A percentile compares a stretch with the other conserved stretches of the same genome.
Conservation (phyloP, 2,329 filamentous ascomycete genomes). For the Shiraia bambusicola region DNA sequence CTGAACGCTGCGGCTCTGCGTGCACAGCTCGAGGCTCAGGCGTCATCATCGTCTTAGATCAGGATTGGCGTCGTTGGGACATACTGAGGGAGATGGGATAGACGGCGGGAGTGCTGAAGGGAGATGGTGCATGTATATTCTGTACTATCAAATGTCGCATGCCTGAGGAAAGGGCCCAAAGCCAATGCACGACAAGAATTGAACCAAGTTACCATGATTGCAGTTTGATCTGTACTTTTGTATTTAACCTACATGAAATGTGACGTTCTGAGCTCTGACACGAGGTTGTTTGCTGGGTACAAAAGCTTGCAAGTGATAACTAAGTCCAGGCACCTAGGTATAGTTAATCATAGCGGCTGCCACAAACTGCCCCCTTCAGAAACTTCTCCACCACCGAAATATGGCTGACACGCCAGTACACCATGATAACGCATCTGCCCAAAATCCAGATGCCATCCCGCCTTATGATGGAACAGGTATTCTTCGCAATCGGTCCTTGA, state of each 20-base stretch:
- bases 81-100: conserved; percentile 8
- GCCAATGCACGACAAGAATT: conserved; percentile 32
- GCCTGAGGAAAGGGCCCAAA: conserved; percentile 19
- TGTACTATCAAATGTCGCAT: conserved; percentile 39
- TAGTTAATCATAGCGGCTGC: conserved; percentile 16
- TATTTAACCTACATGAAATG: conserved; percentile 11
- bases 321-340: conserved; percentile 10
- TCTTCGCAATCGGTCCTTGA: background rate
- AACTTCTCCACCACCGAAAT: conserved; percentile 35
- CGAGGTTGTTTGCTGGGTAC: conserved; percentile 2
- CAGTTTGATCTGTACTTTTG: background rate
- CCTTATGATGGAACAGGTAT: conserved; percentile 21
- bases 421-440: conserved; percentile 25
- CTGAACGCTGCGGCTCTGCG: conserved; percentile 59
- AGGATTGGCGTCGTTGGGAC: conserved; percentile 4
- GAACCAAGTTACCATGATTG: conserved; percentile 15
- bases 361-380: conserved; percentile 34
- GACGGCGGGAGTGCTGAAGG: conserved; percentile 6
- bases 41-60: conserved; percentile 47
- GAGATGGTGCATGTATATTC: conserved; percentile 36
- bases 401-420: conserved; percentile 34
- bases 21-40: conserved; percentile 48
- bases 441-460: conserved; percentile 6
- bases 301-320: conserved; percentile 8
- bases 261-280: conserved; percentile 7